phyloP scores from a whole-genome alignment of 257 asterid genomes.

The Linderniella brevidens region DNA sequence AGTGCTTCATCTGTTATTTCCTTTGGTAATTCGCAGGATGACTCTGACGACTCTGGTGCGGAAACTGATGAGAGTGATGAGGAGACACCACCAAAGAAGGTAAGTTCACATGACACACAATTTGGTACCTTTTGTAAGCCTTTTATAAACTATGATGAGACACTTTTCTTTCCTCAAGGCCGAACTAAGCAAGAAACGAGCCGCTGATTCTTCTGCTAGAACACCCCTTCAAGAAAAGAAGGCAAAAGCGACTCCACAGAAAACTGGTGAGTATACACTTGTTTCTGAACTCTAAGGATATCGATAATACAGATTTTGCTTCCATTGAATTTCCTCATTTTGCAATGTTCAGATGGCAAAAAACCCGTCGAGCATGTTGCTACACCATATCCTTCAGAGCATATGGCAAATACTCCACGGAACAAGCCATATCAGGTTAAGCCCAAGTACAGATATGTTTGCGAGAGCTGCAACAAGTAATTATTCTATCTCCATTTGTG shows the following conservation, averaged over 20 bases:
- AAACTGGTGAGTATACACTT: conserved; percentile 31
- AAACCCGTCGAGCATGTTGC: conserved; percentile 39
- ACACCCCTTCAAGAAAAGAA: conserved; percentile 52
- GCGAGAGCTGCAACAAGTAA: conserved; percentile 52
- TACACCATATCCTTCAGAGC: conserved; percentile 54
- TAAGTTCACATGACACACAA: conserved; percentile 5
- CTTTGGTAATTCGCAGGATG: conserved; percentile 29
- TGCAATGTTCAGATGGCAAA: conserved; percentile 46
- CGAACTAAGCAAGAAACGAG: conserved; percentile 37
- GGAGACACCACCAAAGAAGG: conserved; percentile 63
- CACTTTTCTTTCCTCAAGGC: conserved; percentile 18
- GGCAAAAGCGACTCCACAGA: conserved; percentile 54
- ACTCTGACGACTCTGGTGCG: conserved; percentile 24
- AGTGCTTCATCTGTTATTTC: too few species aligned
- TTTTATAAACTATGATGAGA: too few species aligned
- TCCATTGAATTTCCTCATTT: too few species aligned
- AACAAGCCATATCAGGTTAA: conserved; percentile 34
- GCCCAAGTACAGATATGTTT: conserved; percentile 35
- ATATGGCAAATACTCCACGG: conserved; percentile 39
- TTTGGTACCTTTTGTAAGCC: too few species aligned
- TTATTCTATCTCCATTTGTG: background rate
- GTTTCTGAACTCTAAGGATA: background rate
- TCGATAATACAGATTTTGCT: background rate
- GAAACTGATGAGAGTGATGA: conserved; percentile 40
- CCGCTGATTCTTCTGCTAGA: conserved; percentile 22